phyloP scores from a whole-genome alignment of 2,329 filamentous ascomycete species.

The Penicillium olsonii region DNA sequence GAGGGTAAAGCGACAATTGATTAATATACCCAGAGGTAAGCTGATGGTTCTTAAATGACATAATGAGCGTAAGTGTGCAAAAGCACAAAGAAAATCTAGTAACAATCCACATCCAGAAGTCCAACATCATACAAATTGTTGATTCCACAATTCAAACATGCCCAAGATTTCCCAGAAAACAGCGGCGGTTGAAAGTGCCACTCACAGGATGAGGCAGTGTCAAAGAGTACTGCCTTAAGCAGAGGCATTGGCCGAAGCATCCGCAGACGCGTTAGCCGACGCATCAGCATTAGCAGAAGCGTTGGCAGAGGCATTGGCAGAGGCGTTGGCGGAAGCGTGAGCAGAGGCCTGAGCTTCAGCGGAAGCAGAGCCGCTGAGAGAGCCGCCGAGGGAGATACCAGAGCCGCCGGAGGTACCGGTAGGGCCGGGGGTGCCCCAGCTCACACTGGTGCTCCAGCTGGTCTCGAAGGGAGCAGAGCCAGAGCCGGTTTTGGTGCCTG shows the following conservation, averaged over 20 bases:
- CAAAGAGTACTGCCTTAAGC: not conserved
- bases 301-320: constrained; percentile 3
- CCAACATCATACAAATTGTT: constrained; percentile 4
- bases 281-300: constrained; percentile 3
- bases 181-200: not conserved
- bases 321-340: constrained; percentile 3
- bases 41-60: constrained; percentile 1
- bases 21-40: not conserved
- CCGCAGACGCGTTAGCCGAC: constrained; percentile 3
- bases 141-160: constrained; percentile 1
- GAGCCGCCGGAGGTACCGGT: constrained; percentile 5
- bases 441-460: constrained; percentile 12
- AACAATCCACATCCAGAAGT: constrained; percentile 7
- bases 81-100: constrained; percentile 9
- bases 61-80: constrained; percentile 16
- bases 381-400: constrained; percentile 4
- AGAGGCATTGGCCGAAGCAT: constrained; percentile 6
- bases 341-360: constrained; percentile 5
- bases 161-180: not conserved
- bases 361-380: constrained; percentile 9
- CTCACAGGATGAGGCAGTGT: not conserved
- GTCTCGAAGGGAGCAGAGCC: constrained; percentile 6
- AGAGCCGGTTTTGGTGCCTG: constrained; percentile 5
- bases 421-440: constrained; percentile 8
- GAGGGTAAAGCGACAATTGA: not conserved